phyloP scores from a whole-genome alignment of 1,284 basidiomycete genomes.

The Golubevia sp. region DNA sequence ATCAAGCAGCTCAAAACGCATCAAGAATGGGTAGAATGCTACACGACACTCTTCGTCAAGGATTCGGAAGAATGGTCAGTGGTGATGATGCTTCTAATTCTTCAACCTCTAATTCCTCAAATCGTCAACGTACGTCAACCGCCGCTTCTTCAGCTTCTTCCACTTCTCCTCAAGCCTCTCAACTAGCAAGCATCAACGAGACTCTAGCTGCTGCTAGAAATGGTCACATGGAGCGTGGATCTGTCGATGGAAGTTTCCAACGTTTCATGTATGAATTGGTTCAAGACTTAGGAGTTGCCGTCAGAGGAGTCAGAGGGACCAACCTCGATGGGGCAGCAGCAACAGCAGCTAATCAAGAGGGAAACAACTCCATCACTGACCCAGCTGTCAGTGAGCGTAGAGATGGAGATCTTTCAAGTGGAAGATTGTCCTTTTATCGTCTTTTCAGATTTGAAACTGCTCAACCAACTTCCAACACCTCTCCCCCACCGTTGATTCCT shows the following conservation, averaged over 20 bases:
- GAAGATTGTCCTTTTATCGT: constrained; percentile 54
- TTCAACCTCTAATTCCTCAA: neutral
- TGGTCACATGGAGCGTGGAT: constrained; percentile 3
- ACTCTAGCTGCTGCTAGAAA: constrained; percentile 7
- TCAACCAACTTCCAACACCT: neutral
- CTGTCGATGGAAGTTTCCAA: constrained; percentile 28
- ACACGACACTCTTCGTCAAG: neutral
- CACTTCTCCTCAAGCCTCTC: constrained; percentile 2
- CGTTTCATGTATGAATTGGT: constrained; percentile 43
- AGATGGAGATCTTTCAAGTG: constrained; percentile 36
- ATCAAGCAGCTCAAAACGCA: neutral
- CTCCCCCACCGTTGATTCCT: constrained; percentile 19
- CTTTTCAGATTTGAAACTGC: constrained; percentile 52
- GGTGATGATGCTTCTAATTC: neutral
- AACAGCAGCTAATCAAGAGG: constrained; percentile 3
- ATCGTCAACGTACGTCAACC: too few relatives aligned
- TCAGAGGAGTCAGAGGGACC: constrained; percentile 10
- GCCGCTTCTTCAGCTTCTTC: too few relatives aligned
- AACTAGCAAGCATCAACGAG: constrained; percentile 2
- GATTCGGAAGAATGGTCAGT: neutral
- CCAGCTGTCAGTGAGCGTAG: constrained; percentile 24
- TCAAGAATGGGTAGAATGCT: neutral
- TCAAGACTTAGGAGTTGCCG: constrained; percentile 37
- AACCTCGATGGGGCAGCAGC: constrained; percentile 18
- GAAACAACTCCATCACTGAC: too few relatives aligned